Evolutionary conservation across 495 filamentous ascomycete species (phyloP).

Genomic region (Astrocystis sublimbata): DNA sequence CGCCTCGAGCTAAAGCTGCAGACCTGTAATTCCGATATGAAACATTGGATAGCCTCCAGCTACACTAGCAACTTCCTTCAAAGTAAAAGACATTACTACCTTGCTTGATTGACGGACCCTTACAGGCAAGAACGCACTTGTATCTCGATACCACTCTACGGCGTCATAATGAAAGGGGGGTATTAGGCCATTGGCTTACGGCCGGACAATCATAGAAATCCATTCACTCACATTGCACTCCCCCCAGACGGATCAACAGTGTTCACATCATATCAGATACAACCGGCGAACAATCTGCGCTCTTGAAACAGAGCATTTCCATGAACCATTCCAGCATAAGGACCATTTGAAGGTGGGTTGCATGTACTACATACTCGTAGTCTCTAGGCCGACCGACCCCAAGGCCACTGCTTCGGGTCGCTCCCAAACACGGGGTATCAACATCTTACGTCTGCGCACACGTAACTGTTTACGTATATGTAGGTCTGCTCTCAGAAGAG

Average conservation of each 20-base stretch:
- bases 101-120: not conserved
- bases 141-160: not conserved
- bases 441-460: not conserved
- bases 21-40: not conserved
- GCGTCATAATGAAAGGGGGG: too few relatives aligned
- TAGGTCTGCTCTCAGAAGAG: not conserved
- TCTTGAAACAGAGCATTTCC: not conserved
- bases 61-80: too few relatives aligned
- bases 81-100: not conserved
- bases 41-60: not conserved
- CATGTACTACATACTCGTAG: too few relatives aligned
- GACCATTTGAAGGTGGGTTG: too few relatives aligned
- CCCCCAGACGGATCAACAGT: not conserved
- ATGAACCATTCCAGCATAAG: too few relatives aligned
- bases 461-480: not conserved
- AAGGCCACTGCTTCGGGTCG: not conserved
- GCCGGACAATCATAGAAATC: not conserved
- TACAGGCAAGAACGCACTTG: not conserved
- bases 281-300: not conserved
- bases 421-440: slow-evolving; percentile 1
- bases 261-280: not conserved
- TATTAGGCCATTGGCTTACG: not conserved
- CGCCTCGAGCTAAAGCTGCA: not conserved
- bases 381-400: too few relatives aligned
- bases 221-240: not conserved